Percentiles rank a stretch among this genome's conserved stretches.
Conservation (phyloP, 164 flowering plant species). For the Sedum album region DNA sequence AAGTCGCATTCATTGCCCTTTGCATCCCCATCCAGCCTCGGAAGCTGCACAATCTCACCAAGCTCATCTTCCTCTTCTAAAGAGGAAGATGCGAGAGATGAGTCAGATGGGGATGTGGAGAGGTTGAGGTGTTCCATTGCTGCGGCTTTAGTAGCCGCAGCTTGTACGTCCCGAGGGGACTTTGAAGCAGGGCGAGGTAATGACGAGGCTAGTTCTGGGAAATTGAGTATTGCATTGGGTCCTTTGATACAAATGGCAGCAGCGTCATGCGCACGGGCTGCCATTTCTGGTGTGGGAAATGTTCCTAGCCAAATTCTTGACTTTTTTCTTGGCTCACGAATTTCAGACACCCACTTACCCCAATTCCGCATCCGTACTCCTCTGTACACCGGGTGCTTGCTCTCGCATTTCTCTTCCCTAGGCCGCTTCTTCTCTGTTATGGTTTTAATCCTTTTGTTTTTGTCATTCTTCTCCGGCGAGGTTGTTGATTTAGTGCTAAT, state of each 20-base stretch:
- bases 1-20: not conserved
- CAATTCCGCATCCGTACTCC: constrained; percentile 10
- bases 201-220: not conserved
- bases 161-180: constrained; percentile 5
- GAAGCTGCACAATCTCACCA: not conserved
- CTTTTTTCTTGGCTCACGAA: constrained; percentile 10
- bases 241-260: constrained; percentile 7
- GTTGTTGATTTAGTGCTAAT: not conserved
- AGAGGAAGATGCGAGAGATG: not conserved
- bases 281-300: constrained; percentile 8
- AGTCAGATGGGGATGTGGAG: not conserved
- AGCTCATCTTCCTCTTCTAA: not conserved
- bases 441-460: not conserved
- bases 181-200: constrained; percentile 1
- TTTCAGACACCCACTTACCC: constrained; percentile 11
- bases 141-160: constrained; percentile 2
- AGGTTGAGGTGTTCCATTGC: constrained; percentile 2
- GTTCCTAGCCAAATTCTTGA: constrained; percentile 10
- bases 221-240: constrained; percentile 10
- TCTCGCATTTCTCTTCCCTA: not conserved
- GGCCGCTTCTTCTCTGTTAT: not conserved
- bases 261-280: constrained; percentile 10
- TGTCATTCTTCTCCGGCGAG: not conserved
- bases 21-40: not conserved
- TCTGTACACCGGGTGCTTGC: constrained; percentile 10